Base-by-base conservation (phyloP, 306 rosid species). In the Leucaena leucocephala region DNA sequence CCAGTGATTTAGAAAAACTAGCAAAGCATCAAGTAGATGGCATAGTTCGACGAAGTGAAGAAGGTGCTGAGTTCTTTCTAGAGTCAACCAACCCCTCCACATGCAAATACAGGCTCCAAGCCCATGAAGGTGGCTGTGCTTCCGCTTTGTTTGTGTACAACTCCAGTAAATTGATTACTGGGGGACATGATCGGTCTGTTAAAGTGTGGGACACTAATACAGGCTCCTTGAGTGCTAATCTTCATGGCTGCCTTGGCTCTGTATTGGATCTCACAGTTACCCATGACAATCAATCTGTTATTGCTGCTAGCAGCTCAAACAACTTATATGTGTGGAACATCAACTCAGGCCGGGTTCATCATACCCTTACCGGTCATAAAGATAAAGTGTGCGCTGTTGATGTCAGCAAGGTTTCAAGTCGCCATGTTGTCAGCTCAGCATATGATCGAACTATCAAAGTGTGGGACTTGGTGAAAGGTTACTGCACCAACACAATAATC, bases 301-400 rank as follows among this genome's bases (percentile, higher is more conserved):
- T 95, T 80, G 99, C 99, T 16, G 99, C 99, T 6, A 93, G 99
- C 94, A 93, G 99, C 82, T 96, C 99, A 46, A 91, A 96, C 88
- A 96, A 93, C 84, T 86, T 96, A 74, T 91, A 69, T 80, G 96
- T 86, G 8, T 96, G 97, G 99, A 98, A 96, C 78, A 77, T 93
- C 78, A 83, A 42, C 85, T 82, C 96, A 0, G 97, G 99, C 11
- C 90, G 97, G 73, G 93, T 96, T 58, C 94, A 91, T 15, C 98
- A 91, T 72, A 93, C 97, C 76, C 93, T 93, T 63, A 93, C 97
- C 0, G 98, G 99, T 59, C 99, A 96, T 86, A 72, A 85, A 0
- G 99, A 96, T 79, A 93, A 96, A 93, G 99, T 96, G 46, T 96
- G 99, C 71, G 93, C 98, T 4, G 99, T 96, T 38, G 99, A 93